These are phyloP conservation scores for Yarrowia sp. DNA, from an alignment of 805 yeast species.

Conservation along the genomic window DNA sequence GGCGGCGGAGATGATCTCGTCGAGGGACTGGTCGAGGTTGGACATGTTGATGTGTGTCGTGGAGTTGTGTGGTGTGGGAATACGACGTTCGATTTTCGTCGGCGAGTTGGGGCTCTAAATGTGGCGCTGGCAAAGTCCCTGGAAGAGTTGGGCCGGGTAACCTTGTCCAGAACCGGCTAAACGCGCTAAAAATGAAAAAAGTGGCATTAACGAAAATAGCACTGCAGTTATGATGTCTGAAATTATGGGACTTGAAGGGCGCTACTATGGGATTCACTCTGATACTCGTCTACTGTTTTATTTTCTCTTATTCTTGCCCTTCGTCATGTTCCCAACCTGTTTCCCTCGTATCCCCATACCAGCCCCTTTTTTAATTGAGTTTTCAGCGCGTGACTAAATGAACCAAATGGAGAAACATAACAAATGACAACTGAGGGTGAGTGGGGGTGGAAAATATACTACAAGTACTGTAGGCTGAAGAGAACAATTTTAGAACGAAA, in stretches of 20 bases:
- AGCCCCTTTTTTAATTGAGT: constrained; percentile 7
- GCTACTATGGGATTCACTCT: too few species aligned
- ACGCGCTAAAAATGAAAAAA: too few species aligned
- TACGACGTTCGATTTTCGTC: constrained; percentile 31
- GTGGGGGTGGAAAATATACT: too few species aligned
- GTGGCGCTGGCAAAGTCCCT: constrained; percentile 30
- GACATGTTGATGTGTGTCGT: constrained; percentile 45
- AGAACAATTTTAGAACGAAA: too few species aligned
- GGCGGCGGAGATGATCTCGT: constrained; percentile 82
- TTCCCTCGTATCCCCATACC: not conserved
- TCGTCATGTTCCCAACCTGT: not conserved
- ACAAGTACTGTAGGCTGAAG: too few species aligned
- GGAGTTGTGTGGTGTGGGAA: constrained; percentile 14
- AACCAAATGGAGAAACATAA: not conserved
- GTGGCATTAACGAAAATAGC: too few species aligned
- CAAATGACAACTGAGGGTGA: too few species aligned
- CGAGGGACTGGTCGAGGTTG: constrained; percentile 89
- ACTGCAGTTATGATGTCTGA: too few species aligned
- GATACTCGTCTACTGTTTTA: too few species aligned
- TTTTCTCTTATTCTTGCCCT: not conserved
- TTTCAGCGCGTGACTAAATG: not conserved
- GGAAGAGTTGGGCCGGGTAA: constrained; percentile 15
- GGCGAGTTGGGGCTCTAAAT: not conserved
- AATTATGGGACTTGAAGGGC: too few species aligned
- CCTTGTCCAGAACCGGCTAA: too few species aligned